Evolutionary conservation across 139 green algal genomes (phyloP), one percentile per base, ranked within the genome.

Genomic region (Chlorella sp.): DNA sequence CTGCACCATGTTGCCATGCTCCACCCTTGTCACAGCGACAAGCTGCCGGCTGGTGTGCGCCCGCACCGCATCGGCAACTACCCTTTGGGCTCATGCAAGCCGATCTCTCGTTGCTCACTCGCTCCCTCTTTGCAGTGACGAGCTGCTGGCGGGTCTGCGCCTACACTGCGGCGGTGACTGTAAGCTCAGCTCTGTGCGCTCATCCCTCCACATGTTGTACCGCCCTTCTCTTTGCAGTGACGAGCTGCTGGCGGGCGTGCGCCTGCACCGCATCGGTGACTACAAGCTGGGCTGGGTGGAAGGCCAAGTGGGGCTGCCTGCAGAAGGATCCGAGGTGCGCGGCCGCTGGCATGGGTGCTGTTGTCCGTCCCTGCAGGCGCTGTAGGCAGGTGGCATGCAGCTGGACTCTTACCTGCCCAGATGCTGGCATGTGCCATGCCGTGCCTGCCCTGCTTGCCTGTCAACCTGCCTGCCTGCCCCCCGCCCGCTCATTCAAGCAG

Each of bases 251-350:
- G 56, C 73, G 9, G 58, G 54, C 4, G 51, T 89, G 26, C 7
- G 56, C 7, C 60, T 92, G 69, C 88, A 92, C 41, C 48, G 40
- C 11, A 88, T 94, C 60, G 81, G 86, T 0, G 81, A 87, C 22
- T 93, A 92, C 73, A 43, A 88, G 56, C 72, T 95, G n/a, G 89
- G 83, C n/a, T 93, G 92, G 87, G 51, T 95, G 72, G 83, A 93
- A 11, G 92, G 87, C 28, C 36, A 76, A n/a, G 86, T 93, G 28
- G 89, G 70, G 20, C 44, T 83, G 13, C 79, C 88, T 1, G 84
- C 62, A 38, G 84, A 76, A 24, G 60, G 60, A 32, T 83, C 77
- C 0, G 83, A 87, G 77, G 83, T 70, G 80, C 74, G 51, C 34
- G 4, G 68, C 4, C 40, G 46, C 40, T 83, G 76, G 13, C 30